These are phyloP conservation scores for Cyclaneusma minus DNA, from an alignment of 2,329 filamentous ascomycete genomes.

Conservation along the genomic window DNA sequence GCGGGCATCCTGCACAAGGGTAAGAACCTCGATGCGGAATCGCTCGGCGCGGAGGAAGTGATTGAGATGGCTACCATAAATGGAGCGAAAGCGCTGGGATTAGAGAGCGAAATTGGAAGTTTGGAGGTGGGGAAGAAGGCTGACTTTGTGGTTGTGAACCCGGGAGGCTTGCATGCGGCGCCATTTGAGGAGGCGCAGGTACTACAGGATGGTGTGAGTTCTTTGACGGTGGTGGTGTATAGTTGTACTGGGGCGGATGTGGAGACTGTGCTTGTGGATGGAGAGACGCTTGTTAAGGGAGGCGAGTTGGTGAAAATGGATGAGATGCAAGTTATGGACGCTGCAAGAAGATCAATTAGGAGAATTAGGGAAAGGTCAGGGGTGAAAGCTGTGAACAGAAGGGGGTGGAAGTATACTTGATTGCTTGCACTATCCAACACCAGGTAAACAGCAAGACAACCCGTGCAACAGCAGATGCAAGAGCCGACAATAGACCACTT, in stretches of 20 bases:
- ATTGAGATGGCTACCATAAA: conserved; percentile 36
- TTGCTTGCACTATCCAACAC: too few relatives aligned
- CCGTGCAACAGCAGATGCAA: too few relatives aligned
- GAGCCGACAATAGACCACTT: too few relatives aligned
- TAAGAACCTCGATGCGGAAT: conserved; percentile 22
- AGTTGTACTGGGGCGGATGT: conserved; percentile 13
- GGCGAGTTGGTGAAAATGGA: conserved; percentile 12
- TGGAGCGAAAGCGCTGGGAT: conserved; percentile 29
- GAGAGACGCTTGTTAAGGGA: conserved; percentile 10
- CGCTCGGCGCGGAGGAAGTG: conserved; percentile 27
- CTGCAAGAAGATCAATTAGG: conserved; percentile 7
- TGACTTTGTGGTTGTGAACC: conserved; percentile 25
- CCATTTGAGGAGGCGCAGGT: conserved; percentile 22
- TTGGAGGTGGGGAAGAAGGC: conserved; percentile 28
- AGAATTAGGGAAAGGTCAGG: conserved; percentile 10
- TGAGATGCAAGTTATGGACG: conserved; percentile 9
- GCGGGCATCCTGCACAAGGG: conserved; percentile 33
- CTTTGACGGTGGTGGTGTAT: conserved; percentile 21
- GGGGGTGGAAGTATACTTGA: conserved; percentile 11
- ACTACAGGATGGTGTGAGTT: conserved; percentile 18
- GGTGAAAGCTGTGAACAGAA: conserved; percentile 7
- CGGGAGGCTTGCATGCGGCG: conserved; percentile 10
- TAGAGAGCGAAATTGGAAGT: conserved; percentile 23
- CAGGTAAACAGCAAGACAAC: too few relatives aligned
- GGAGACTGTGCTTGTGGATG: conserved; percentile 15